Base-by-base conservation (phyloP, 495 filamentous ascomycete species). In the Articulospora tetracladia region DNA sequence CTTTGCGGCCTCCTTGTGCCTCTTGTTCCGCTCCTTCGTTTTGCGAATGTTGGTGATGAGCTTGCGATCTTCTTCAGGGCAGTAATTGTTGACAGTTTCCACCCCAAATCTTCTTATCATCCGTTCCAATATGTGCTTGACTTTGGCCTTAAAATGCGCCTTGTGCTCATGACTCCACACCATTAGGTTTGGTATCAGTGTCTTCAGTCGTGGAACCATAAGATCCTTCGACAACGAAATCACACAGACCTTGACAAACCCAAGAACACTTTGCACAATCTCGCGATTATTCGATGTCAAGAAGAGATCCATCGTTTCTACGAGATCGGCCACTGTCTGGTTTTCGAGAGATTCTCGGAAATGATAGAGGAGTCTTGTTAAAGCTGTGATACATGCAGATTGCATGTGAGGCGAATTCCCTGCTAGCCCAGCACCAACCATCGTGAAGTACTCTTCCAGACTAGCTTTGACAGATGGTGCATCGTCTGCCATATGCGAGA, bases 131-230 rank as follows among this genome's bases (percentile, higher is more conserved):
- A 98, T 97, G 67, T 96, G 91, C 83, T 96, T 98, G 56, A 98
- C 92, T 78, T 97, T 98, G 27, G 91, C 86, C 62, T 90, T 89
- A 71, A 98, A 92, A 67, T 94, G 91, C 17, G 90, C 92, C 75
- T 96, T 97, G 76, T 98, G 95, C 72, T 98, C 94, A 73, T 96
- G 91, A 66, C 88, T 91, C 94, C 94, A 98, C 20, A 89, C 86
- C 86, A 97, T 90, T 11, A 97, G 76, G 71, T 93, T 95, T 22
- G 92, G 90, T 23, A 98, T 81, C 54, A 98, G 77, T 1, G 84
- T 81, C 25, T 74, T 70, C 32, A 98, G 80, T 28, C 90, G 82
- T 17, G 90, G 85, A 26, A 82, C 75, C 77, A 98, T 85, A 59
- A 92, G 71, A 4, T 86, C 82, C 22, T 83, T 84, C 1, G 92